A percentile compares a stretch with the other conserved stretches of the same genome.
phyloP scores from a whole-genome alignment of 495 filamentous ascomycete genomes.

The Neurospora sp. region DNA sequence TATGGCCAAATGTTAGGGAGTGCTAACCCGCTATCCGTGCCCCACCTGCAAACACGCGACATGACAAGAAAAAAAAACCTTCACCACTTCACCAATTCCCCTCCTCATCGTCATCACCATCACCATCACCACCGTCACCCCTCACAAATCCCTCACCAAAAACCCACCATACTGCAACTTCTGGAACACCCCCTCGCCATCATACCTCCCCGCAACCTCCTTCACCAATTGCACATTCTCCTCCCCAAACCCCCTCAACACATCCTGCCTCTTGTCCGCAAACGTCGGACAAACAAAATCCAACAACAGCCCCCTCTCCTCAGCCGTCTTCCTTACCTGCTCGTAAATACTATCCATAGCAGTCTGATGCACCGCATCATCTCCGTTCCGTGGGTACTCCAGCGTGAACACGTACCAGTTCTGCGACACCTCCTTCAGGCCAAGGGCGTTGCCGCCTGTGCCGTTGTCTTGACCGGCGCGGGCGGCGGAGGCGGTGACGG shows the following conservation, averaged over 20 bases:
- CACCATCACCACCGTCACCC: background rate
- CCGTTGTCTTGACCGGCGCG: slow-evolving; percentile 28
- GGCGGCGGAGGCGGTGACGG: slow-evolving; percentile 36
- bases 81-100: too few relatives aligned
- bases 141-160: background rate
- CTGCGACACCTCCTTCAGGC: slow-evolving; percentile 29
- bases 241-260: slow-evolving; percentile 38
- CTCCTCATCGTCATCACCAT: background rate
- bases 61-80: background rate
- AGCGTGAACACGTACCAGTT: slow-evolving; percentile 14
- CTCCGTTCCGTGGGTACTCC: background rate
- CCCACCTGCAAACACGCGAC: background rate
- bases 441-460: slow-evolving; percentile 44
- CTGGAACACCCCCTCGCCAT: slow-evolving; percentile 42
- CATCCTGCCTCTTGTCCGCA: slow-evolving; percentile 32
- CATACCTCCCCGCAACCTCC: slow-evolving; percentile 35
- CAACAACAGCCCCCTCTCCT: slow-evolving; percentile 13
- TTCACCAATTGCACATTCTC: slow-evolving; percentile 30
- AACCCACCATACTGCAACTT: slow-evolving; percentile 28
- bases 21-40: background rate
- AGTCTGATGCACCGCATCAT: background rate
- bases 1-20: background rate
- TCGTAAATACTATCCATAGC: background rate
- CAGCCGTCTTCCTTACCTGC: slow-evolving; percentile 10
- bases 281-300: slow-evolving; percentile 31